Percentiles rank a stretch among this genome's conserved stretches.
Conservation (phyloP, 345 rosid species). For the Melastoma malabathricum region DNA sequence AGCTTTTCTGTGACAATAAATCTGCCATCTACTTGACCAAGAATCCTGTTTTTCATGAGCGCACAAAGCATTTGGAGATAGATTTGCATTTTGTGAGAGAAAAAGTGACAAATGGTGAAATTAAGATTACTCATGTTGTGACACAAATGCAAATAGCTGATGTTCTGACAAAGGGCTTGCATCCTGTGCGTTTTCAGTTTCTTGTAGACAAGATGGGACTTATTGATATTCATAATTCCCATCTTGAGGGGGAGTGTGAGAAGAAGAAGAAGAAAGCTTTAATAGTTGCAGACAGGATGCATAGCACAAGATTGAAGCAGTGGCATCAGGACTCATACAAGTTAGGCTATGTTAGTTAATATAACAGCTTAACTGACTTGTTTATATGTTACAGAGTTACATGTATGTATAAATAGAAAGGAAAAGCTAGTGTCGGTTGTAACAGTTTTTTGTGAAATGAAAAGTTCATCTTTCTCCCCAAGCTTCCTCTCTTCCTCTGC, state of each 20-base stretch:
- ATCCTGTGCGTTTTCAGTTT: not conserved
- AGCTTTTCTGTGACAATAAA: not conserved
- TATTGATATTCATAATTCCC: not conserved
- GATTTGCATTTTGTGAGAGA: slow-evolving; percentile 1
- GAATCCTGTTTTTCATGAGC: not conserved
- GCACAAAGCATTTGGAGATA: slow-evolving; percentile 4
- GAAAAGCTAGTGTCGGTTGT: too few species aligned
- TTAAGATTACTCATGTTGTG: not conserved
- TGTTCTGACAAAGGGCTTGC: not conserved
- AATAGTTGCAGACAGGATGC: too few species aligned
- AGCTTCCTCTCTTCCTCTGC: too few species aligned
- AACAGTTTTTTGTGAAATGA: too few species aligned
- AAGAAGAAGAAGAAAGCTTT: not conserved
- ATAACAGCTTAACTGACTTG: too few species aligned
- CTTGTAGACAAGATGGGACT: not conserved
- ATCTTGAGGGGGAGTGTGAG: slow-evolving; percentile 1
- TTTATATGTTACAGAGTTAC: too few species aligned
- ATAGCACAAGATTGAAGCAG: too few species aligned
- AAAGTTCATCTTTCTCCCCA: too few species aligned
- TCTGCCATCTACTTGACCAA: not conserved
- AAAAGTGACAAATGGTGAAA: not conserved
- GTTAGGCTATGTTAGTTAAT: too few species aligned
- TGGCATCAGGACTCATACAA: too few species aligned
- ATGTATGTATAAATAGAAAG: too few species aligned
- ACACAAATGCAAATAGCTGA: not conserved